Evolutionary conservation across 495 filamentous ascomycete genomes (phyloP), one percentile per base, ranked within the genome.

Genomic region (Aspergillus conjunctus): DNA sequence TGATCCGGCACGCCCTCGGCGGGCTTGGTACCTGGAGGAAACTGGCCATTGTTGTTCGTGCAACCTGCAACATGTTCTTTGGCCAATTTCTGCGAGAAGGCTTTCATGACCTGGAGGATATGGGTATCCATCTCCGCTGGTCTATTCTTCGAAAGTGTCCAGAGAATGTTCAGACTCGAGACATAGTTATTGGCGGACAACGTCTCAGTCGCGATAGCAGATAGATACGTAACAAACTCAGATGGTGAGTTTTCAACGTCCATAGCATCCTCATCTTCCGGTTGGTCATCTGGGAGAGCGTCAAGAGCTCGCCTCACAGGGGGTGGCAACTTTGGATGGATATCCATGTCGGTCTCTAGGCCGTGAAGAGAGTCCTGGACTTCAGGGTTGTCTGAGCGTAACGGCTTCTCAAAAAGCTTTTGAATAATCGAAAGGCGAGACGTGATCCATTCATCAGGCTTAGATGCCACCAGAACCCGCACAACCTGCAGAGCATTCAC

Each of bases 401-500:
- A 73, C 10, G 89, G 86, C 73, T 97, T 99, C 64, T 97, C 92
- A 12, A 97, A 79, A 17, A 98, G 84, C 66, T 89, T 95, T 70
- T 97, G 92, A 22, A 99, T 82, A 15, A 84, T 77, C 1, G 85
- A 63, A 59, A 96, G 81, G 54, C 90, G 89, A 64, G 86, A 81
- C 20, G 91, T 69, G 14, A 98, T 85, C 93, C 94, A 99, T 4
- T 96, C 91, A 71, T 97, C 87, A 0, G 87, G 76, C 72, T 94
- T 95, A 51, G 88, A 84, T 53, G 91, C 89, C 18, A 98, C 78
- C 39, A 99, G 87, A 48, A 97, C 88, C 48, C 91, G 87, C 45
- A 99, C 73, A 18, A 97, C 88, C 66, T 97, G 92, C 10, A 99
- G 78, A 9, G 93, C 90, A 71, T 98, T 98, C 76, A 99, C 82